Percentiles rank a stretch among this genome's conserved stretches.
Evolutionary conservation across 1,284 basidiomycete species (phyloP).

Genomic region (Thelephora terrestris): DNA sequence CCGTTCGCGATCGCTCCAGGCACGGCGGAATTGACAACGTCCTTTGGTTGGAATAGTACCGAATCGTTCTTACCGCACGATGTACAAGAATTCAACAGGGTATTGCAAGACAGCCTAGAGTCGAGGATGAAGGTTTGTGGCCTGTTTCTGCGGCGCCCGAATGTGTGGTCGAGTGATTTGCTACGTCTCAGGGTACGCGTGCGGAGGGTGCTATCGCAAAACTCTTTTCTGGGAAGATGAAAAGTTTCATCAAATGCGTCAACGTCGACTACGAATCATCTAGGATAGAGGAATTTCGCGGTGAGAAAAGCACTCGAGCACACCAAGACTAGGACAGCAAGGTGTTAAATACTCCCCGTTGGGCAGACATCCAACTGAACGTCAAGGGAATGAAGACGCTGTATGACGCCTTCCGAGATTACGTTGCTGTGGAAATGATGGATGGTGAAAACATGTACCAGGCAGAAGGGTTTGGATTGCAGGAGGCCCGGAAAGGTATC

Average conservation of each 20-base stretch:
- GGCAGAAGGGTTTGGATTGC: constrained; percentile 93
- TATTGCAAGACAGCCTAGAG: constrained; percentile 95
- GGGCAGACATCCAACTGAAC: constrained; percentile 91
- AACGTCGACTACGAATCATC: constrained; percentile 97
- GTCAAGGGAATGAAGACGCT: constrained; percentile 98
- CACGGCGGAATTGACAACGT: constrained; percentile 96
- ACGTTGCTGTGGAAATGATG: constrained; percentile 95
- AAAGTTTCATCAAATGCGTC: constrained; percentile 98
- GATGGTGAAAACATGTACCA: constrained; percentile 99
- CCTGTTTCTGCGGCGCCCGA: not conserved
- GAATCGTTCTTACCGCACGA: constrained; percentile 99
- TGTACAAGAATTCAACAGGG: constrained; percentile 98
- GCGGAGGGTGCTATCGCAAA: constrained; percentile 93
- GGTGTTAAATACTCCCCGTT: not conserved
- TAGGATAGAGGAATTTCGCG: constrained; percentile 93
- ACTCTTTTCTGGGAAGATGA: constrained; percentile 98
- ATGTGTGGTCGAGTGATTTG: not conserved
- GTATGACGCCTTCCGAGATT: constrained; percentile 95
- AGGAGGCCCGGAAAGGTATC: constrained; percentile 98
- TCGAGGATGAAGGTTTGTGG: constrained; percentile 90
- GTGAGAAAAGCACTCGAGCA: constrained; percentile 27
- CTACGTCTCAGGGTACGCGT: constrained; percentile 63
- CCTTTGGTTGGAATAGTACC: constrained; percentile 99
- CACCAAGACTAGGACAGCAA: not conserved
- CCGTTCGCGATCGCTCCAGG: constrained; percentile 33